phyloP scores from a whole-genome alignment of 1,284 basidiomycete genomes.

The Coniferiporia sulphurascens region DNA sequence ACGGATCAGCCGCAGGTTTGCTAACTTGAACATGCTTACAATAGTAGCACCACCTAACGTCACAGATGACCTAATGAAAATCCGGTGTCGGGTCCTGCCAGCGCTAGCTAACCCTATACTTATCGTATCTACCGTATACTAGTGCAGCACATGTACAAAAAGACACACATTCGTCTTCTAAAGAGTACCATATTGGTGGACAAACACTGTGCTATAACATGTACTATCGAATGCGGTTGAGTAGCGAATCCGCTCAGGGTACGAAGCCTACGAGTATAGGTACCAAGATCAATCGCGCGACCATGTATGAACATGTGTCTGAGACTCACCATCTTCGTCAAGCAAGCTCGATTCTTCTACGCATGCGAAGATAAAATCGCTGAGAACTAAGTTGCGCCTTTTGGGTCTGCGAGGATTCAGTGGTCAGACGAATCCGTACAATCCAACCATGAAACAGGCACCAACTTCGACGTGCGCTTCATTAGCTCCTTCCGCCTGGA shows the following conservation, averaged over 20 bases:
- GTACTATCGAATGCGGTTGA: no score
- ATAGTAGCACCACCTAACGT: no score
- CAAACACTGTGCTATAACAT: no score
- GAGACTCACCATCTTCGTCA: constrained; percentile 66
- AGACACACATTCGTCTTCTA: no score
- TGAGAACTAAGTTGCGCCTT: constrained; percentile 70
- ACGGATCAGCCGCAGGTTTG: no score
- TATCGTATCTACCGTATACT: no score
- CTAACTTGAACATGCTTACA: no score
- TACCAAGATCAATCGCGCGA: not conserved
- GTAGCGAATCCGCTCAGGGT: not conserved
- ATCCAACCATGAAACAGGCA: not conserved
- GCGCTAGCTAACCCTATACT: no score
- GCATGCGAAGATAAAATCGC: constrained; percentile 73
- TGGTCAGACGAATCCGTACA: not conserved
- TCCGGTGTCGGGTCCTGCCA: no score
- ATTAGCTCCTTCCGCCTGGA: constrained; percentile 67
- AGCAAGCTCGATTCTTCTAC: constrained; percentile 76
- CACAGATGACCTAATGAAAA: no score
- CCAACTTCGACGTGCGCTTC: constrained; percentile 65
- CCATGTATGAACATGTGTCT: not conserved
- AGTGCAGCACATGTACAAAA: no score
- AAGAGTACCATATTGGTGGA: no score
- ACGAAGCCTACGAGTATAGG: not conserved
- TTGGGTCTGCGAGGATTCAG: constrained; percentile 52